Conservation (phyloP, 148 eudicot genomes). For the Amaranthus hypochondriacus region DNA sequence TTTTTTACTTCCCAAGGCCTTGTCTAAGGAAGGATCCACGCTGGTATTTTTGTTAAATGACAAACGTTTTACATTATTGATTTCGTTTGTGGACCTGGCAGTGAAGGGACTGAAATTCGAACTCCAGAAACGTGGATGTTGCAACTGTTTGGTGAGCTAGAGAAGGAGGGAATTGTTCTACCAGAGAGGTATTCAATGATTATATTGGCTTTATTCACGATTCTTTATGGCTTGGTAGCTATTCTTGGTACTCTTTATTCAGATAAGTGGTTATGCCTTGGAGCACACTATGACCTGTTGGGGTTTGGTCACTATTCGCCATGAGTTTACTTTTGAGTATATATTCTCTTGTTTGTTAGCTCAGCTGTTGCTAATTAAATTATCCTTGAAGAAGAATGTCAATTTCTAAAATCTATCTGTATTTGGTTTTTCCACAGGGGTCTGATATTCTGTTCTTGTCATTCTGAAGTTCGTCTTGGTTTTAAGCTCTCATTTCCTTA, state of each 20-base stretch:
- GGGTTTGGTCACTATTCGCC: neutral
- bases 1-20: neutral
- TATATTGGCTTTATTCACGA: neutral
- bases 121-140: slow-evolving; percentile 36
- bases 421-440: neutral
- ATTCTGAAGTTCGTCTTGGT: neutral
- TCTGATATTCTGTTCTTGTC: neutral
- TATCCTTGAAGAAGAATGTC: neutral
- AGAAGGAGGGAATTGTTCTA: slow-evolving; percentile 48
- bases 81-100: slow-evolving; percentile 24
- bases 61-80: slow-evolving; percentile 1
- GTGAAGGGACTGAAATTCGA: slow-evolving; percentile 18
- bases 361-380: neutral
- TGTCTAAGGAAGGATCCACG: neutral
- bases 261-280: slow-evolving; percentile 3
- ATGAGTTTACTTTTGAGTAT: neutral
- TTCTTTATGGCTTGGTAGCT: neutral
- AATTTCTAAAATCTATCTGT: neutral
- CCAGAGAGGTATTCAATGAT: slow-evolving; percentile 45
- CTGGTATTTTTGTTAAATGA: neutral
- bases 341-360: neutral
- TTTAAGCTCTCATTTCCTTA: neutral
- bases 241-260: neutral
- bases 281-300: neutral
- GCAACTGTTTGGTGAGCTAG: slow-evolving; percentile 42